Evolutionary conservation across 2,329 filamentous ascomycete species (phyloP), one percentile per base, ranked within the genome.

Genomic region (Atkinsonella hypoxylon): DNA sequence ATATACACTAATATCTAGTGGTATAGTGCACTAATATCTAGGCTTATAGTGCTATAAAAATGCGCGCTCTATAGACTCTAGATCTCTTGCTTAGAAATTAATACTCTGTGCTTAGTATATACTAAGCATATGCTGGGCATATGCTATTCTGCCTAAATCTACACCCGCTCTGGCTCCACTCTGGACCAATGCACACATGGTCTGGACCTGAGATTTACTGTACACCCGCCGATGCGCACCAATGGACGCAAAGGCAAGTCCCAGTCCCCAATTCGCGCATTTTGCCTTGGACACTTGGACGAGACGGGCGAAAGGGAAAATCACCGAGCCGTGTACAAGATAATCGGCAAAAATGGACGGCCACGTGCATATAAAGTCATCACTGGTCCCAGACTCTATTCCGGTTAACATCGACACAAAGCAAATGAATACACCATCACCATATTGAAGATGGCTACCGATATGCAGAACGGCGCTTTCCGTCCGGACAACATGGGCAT

Each of bases 401-500:
- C 9, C 9, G 34, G 4, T 36, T 12, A 36, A 36, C 13, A 36
- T 4, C 6, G 34, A 12, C 34, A 9, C 34, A 12, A 36, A 12
- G 11, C 31, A 7, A 26, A 26, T 7, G 26, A 36, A 36, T 36
- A 36, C 34, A 36, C 11, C 34, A 36, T 4, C 34, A 36, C 34
- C 34, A 10, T 12, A n/a, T 15, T 3, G 15, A 44, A 45, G 13
- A 73, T 69, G 68, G 66, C 47, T 7, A n/a, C 68, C 48, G 64
- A 70, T 50, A 68, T 70, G 57, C 64, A 65, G 39, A 68, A 68
- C 52, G 75, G 79, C 51, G 65, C 65, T 56, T 85, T 85, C 60
- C 66, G 67, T 55, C 79, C 81, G 61, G 66, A 79, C 59, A 81
- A 76, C 62, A 81, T 76, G 57, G 63, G 61, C 32, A 57, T 70